Percentiles rank a stretch among this genome's conserved stretches.
These are phyloP conservation scores for Erodium maritimum DNA, from an alignment of 345 rosid species.

Conservation along the genomic window DNA sequence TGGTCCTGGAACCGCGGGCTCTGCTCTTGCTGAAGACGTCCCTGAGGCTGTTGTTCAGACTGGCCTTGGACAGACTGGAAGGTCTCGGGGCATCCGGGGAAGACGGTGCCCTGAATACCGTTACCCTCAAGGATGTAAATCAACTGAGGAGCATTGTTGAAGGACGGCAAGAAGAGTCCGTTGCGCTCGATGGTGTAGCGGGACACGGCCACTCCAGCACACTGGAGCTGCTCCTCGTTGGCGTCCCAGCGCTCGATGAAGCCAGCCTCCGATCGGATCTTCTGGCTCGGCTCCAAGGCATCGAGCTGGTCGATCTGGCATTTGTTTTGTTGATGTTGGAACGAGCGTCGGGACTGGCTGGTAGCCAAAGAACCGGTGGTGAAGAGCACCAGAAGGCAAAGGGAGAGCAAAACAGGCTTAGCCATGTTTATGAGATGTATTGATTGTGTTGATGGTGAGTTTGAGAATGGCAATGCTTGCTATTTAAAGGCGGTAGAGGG, in stretches of 20 bases:
- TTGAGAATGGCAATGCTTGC: too few species aligned
- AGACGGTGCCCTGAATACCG: slow-evolving; percentile 30
- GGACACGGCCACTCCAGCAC: slow-evolving; percentile 40
- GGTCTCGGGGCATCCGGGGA: slow-evolving; percentile 68
- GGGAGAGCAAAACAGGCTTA: too few species aligned
- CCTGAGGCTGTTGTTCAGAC: too few species aligned
- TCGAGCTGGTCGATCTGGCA: slow-evolving; percentile 44
- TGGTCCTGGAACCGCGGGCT: slow-evolving; percentile 26
- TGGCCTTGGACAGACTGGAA: slow-evolving; percentile 40
- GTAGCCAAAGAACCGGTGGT: too few species aligned
- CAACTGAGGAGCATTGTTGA: slow-evolving; percentile 28
- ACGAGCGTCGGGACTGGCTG: too few species aligned
- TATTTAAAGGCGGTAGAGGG: too few species aligned
- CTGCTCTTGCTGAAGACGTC: slow-evolving; percentile 9
- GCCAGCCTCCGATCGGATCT: slow-evolving; percentile 42
- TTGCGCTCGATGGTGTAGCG: slow-evolving; percentile 31
- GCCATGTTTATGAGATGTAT: too few species aligned
- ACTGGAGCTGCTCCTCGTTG: slow-evolving; percentile 40
- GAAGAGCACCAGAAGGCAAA: too few species aligned
- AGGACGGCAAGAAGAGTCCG: slow-evolving; percentile 51
- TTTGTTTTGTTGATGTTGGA: slow-evolving; percentile 19
- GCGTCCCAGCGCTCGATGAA: slow-evolving; percentile 44
- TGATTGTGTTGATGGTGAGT: too few species aligned
- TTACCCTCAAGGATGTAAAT: slow-evolving; percentile 20
- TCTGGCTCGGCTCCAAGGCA: slow-evolving; percentile 36